Percentiles rank a stretch among this genome's conserved stretches.
These are phyloP conservation scores for Globisporangium paroecandrum DNA, from an alignment of 352 stramenopile species.

Conservation along the genomic window DNA sequence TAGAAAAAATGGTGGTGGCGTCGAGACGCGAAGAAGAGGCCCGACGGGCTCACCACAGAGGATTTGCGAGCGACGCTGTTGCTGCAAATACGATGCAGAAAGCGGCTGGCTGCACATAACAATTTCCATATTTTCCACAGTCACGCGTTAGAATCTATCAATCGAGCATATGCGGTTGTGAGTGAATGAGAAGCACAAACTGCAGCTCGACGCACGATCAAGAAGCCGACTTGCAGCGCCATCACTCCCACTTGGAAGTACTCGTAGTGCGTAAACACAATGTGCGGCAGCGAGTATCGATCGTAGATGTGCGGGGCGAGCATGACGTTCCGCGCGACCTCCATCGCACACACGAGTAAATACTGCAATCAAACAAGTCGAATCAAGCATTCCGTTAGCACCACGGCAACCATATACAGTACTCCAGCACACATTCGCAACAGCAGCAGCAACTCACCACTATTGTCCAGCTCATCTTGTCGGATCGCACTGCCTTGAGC, in stretches of 20 bases:
- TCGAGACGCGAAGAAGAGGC: neutral
- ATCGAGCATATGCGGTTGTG: neutral
- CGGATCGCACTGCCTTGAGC: constrained; percentile 63
- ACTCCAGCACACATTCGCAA: neutral
- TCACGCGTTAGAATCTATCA: neutral
- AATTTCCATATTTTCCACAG: constrained; percentile 14
- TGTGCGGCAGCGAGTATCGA: constrained; percentile 48
- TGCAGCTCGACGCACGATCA: constrained; percentile 53
- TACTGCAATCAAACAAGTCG: constrained; percentile 33
- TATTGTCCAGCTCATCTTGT: constrained; percentile 77
- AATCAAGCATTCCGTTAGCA: neutral
- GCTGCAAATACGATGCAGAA: constrained; percentile 71
- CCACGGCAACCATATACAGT: constrained; percentile 8
- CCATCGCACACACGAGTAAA: constrained; percentile 64
- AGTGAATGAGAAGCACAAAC: neutral
- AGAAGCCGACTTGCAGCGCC: constrained; percentile 50
- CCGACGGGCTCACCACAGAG: constrained; percentile 38
- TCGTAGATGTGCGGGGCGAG: constrained; percentile 62
- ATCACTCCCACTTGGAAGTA: constrained; percentile 71
- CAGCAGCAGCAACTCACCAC: constrained; percentile 40
- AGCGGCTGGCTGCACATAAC: constrained; percentile 40
- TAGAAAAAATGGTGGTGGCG: neutral
- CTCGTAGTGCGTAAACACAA: constrained; percentile 66
- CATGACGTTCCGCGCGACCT: constrained; percentile 68
- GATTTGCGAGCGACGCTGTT: constrained; percentile 51